Conservation (phyloP, 352 stramenopile genomes). For the Phytophthora cryptogea region DNA sequence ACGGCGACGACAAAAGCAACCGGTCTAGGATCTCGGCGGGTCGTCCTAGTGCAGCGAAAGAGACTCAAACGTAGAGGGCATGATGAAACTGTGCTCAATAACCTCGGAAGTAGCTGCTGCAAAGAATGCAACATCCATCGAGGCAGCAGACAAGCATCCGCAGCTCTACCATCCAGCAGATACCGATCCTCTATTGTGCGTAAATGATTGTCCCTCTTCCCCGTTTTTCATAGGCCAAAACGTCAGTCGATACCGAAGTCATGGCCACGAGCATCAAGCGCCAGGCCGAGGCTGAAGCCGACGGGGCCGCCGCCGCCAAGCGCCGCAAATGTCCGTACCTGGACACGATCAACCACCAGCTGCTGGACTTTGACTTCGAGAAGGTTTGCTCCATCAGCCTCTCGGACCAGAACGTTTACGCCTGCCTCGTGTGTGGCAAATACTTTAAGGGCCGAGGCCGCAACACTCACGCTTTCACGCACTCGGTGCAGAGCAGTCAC, state of each 20-base stretch:
- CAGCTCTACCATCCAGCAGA: neutral
- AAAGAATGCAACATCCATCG: too few species aligned
- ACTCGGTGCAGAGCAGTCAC: constrained; percentile 96
- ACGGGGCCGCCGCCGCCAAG: constrained; percentile 39
- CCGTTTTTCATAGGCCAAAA: constrained; percentile 1
- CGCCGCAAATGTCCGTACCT: constrained; percentile 97
- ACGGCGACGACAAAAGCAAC: too few species aligned
- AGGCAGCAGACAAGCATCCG: too few species aligned
- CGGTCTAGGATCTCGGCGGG: too few species aligned
- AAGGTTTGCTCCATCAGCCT: constrained; percentile 97
- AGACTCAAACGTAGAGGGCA: too few species aligned
- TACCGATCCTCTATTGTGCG: neutral
- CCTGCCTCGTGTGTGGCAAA: constrained; percentile 98
- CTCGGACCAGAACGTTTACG: constrained; percentile 98
- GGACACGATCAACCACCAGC: constrained; percentile 97
- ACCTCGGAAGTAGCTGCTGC: too few species aligned
- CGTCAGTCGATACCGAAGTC: neutral
- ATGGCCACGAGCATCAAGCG: constrained; percentile 48
- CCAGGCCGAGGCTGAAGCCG: constrained; percentile 36
- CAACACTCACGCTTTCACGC: constrained; percentile 95
- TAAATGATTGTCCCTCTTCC: neutral
- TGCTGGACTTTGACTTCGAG: constrained; percentile 99
- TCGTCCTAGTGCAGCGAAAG: too few species aligned
- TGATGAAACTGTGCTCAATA: too few species aligned
- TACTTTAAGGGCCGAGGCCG: constrained; percentile 96